Conservation (phyloP, 371 early-diverging fungal species). For the Coemansia sp. region DNA sequence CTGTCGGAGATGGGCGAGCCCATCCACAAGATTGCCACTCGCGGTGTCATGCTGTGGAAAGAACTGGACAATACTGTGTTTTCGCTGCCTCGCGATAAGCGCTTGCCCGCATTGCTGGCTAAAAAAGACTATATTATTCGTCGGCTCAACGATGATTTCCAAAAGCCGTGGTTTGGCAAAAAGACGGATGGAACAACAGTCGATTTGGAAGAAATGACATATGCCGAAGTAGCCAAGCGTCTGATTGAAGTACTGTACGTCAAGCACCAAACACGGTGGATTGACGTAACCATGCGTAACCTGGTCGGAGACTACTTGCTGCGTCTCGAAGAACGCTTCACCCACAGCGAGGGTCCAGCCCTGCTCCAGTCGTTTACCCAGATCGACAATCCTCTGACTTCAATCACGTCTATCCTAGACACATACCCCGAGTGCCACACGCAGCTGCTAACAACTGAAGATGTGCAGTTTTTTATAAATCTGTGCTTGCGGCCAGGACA, state of each 20-base stretch:
- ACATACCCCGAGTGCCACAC: conserved; percentile 73
- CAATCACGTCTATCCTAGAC: conserved; percentile 71
- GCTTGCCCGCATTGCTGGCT: conserved; percentile 71
- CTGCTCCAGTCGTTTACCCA: conserved; percentile 68
- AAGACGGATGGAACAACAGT: conserved; percentile 75
- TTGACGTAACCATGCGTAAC: conserved; percentile 79
- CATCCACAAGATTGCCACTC: conserved; percentile 95
- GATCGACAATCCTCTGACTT: conserved; percentile 68
- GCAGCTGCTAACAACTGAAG: conserved; percentile 88
- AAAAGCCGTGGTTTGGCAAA: conserved; percentile 88
- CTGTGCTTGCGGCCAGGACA: conserved; percentile 78
- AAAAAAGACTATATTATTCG: conserved; percentile 91
- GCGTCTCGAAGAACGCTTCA: conserved; percentile 90
- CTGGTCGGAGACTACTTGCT: conserved; percentile 84
- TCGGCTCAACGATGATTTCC: conserved; percentile 79
- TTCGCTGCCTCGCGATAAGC: conserved; percentile 85
- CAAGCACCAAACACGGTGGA: conserved; percentile 80
- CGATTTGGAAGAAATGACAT: conserved; percentile 90
- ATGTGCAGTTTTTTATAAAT: conserved; percentile 86
- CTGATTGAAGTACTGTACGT: conserved; percentile 81
- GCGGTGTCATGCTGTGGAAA: conserved; percentile 91
- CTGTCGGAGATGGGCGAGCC: conserved; percentile 95
- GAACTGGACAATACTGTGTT: conserved; percentile 93
- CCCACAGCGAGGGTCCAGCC: conserved; percentile 13
- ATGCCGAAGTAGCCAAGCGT: conserved; percentile 83